Evolutionary conservation across 148 eudicot species (phyloP).

Genomic region (Vaccinium myrtillus): DNA sequence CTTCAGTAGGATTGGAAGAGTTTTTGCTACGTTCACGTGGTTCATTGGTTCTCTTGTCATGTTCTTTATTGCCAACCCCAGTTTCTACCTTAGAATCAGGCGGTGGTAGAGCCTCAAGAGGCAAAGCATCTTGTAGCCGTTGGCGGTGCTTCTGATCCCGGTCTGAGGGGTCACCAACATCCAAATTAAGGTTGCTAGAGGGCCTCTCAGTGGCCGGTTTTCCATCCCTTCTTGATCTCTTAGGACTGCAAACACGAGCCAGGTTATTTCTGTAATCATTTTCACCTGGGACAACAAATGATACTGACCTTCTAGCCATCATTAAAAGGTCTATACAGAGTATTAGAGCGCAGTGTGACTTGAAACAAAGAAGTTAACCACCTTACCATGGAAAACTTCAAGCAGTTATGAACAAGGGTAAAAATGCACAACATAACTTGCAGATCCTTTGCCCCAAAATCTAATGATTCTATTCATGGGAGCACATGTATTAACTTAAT

Average conservation of each 20-base stretch:
- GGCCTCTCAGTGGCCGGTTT: conserved; percentile 57
- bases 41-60: conserved; percentile 38
- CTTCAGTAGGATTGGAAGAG: conserved; percentile 25
- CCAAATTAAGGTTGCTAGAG: conserved; percentile 35
- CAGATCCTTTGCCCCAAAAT: not conserved
- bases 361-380: not conserved
- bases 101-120: conserved; percentile 43
- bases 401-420: not conserved
- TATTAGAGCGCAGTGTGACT: not conserved
- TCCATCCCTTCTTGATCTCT: conserved; percentile 50
- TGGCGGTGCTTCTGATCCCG: conserved; percentile 49
- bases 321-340: not conserved
- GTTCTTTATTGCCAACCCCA: conserved; percentile 29
- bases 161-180: conserved; percentile 38
- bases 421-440: not conserved
- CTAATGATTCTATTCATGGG: not conserved
- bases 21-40: conserved; percentile 27
- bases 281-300: not conserved
- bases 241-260: conserved; percentile 33
- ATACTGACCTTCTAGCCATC: not conserved
- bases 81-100: conserved; percentile 38
- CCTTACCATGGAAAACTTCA: not conserved
- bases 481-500: not conserved
- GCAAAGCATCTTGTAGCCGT: conserved; percentile 58
- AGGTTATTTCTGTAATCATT: not conserved